These are phyloP conservation scores for Podila epigama DNA, from an alignment of 192 early-diverging fungal species.

Conservation along the genomic window DNA sequence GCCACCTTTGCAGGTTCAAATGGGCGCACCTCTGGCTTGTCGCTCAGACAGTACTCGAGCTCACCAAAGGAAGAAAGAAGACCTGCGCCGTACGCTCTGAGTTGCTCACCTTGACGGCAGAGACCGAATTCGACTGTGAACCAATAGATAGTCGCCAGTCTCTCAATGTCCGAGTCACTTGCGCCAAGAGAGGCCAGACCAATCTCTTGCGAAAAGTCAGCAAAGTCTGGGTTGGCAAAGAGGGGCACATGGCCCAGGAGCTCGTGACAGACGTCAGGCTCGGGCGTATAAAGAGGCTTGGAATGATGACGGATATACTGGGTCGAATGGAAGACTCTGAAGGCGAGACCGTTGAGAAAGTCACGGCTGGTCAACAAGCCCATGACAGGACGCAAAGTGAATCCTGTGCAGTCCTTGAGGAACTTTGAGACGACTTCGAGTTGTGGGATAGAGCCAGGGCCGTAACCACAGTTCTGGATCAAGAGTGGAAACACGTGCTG, in stretches of 20 bases:
- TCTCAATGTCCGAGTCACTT: slow-evolving; percentile 87
- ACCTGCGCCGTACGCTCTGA: slow-evolving; percentile 91
- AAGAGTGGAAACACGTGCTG: slow-evolving; percentile 89
- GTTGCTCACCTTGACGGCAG: slow-evolving; percentile 71
- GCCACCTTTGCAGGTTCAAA: slow-evolving; percentile 85
- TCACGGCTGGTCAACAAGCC: slow-evolving; percentile 91
- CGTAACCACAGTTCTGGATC: slow-evolving; percentile 90
- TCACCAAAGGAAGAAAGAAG: slow-evolving; percentile 94
- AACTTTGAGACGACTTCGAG: slow-evolving; percentile 87
- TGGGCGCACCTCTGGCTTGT: slow-evolving; percentile 76
- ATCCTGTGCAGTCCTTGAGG: slow-evolving; percentile 93
- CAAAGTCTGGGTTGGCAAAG: slow-evolving; percentile 88
- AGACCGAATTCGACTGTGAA: slow-evolving; percentile 96
- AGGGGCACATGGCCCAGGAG: slow-evolving; percentile 87
- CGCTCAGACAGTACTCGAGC: slow-evolving; percentile 86
- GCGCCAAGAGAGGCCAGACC: slow-evolving; percentile 92
- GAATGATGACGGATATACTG: slow-evolving; percentile 97
- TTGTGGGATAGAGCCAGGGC: slow-evolving; percentile 86
- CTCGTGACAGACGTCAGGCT: slow-evolving; percentile 95
- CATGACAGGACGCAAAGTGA: slow-evolving; percentile 93
- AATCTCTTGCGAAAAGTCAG: slow-evolving; percentile 93
- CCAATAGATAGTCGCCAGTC: slow-evolving; percentile 90
- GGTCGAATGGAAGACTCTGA: slow-evolving; percentile 95
- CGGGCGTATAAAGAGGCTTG: slow-evolving; percentile 91
- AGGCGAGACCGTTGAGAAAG: slow-evolving; percentile 94